A percentile compares a stretch with the other conserved stretches of the same genome.
Conservation (phyloP, 2,329 filamentous ascomycete genomes). For the Pseudogymnoascus sp. region DNA sequence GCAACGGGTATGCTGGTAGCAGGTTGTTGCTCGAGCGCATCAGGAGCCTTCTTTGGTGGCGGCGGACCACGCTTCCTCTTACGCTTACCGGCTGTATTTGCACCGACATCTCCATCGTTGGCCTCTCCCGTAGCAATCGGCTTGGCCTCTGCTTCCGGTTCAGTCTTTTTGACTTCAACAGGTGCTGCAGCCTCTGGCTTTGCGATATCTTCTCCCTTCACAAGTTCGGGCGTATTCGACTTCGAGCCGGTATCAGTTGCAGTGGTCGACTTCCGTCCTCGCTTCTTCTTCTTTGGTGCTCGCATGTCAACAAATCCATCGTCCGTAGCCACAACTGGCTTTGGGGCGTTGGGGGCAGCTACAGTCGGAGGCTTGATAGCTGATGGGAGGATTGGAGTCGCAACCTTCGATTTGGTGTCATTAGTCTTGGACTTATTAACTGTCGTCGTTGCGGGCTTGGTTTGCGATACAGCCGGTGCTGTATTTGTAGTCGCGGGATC, state of each 20-base stretch:
- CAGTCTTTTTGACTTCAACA: not conserved
- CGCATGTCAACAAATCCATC: not conserved
- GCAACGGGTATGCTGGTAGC: not conserved
- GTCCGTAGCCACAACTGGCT: not conserved
- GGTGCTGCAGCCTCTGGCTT: not conserved
- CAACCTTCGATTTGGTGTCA: not conserved
- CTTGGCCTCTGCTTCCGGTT: not conserved
- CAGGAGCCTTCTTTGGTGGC: not conserved
- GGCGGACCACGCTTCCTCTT: not conserved
- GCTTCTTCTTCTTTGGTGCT: conserved; percentile 10
- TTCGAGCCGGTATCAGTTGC: not conserved
- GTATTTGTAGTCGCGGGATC: not conserved
- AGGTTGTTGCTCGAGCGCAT: not conserved
- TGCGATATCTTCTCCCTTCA: not conserved
- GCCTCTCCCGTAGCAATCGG: not conserved
- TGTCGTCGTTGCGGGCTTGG: not conserved
- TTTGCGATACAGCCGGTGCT: not conserved
- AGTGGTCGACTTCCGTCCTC: not conserved
- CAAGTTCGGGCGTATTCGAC: not conserved
- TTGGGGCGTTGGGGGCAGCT: not conserved
- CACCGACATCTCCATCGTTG: not conserved
- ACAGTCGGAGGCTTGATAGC: not conserved
- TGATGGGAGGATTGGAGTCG: not conserved
- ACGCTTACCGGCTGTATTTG: not conserved
- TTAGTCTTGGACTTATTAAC: not conserved